These are phyloP conservation scores for Leccinum pellstonianum DNA, from an alignment of 768 basidiomycete genomes.

Conservation along the genomic window DNA sequence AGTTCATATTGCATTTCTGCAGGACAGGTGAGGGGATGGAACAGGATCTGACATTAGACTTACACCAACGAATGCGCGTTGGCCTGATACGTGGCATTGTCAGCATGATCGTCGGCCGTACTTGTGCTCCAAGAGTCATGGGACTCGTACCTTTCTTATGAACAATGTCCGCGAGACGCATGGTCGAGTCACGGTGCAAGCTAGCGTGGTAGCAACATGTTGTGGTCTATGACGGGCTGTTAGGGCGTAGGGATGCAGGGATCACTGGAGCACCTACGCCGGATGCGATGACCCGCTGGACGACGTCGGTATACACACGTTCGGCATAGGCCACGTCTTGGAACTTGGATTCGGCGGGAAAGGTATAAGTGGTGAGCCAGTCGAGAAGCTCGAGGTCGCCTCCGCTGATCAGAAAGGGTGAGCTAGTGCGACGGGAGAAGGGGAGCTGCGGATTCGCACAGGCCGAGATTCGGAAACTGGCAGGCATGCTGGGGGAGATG, in stretches of 20 bases:
- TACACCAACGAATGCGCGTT: conserved; percentile 85
- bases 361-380: conserved; percentile 84
- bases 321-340: conserved; percentile 65
- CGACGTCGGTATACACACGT: conserved; percentile 66
- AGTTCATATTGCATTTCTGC: conserved; percentile 37
- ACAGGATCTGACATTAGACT: conserved; percentile 24
- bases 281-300: conserved; percentile 64
- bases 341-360: conserved; percentile 84
- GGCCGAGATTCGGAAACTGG: conserved; percentile 46
- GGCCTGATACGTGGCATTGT: conserved; percentile 44
- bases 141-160: conserved; percentile 47
- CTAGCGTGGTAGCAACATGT: conserved; percentile 92
- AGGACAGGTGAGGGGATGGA: conserved; percentile 5
- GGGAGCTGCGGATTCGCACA: conserved; percentile 20
- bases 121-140: neutral
- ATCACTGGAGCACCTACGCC: conserved; percentile 55
- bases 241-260: conserved; percentile 4
- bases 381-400: conserved; percentile 85
- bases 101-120: neutral
- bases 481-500: conserved; percentile 29
- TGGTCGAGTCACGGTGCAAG: conserved; percentile 77
- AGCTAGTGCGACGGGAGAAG: neutral
- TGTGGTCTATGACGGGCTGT: conserved; percentile 57
- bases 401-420: conserved; percentile 47
- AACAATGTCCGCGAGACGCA: conserved; percentile 75